Base-by-base conservation (phyloP, 352 stramenopile species). In the Globisporangium megalacanthum region DNA sequence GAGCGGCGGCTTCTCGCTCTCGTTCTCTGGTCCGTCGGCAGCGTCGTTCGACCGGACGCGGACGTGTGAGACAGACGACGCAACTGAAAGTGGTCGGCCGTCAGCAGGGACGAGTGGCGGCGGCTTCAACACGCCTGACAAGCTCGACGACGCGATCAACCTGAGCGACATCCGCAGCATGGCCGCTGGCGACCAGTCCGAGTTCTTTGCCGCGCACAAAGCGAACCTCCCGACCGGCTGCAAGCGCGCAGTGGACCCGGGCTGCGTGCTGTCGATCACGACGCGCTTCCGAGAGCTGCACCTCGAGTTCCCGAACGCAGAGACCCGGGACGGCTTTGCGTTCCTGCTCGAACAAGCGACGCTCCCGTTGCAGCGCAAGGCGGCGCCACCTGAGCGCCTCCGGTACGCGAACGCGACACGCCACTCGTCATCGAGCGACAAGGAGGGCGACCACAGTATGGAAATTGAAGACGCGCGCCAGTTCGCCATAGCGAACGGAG, bases 331-430 rank as follows among this genome's bases (percentile, higher is more conserved):
- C 68, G 79, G 76, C 42, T 89, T 92, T 35, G 65, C 72, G 49
- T 89, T 74, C 61, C 61, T 89, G 63, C 64, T 92, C 0, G 67
- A 89, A 49, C 80, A 91, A 69, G 66, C 75, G 17, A 83, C 76
- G 1, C 54, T 89, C 29, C 80, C 78, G 37, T 65, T 89, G 11
- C 52, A 56, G 17, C 46, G 48, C 36, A 56, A 57, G 5, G 17
- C 54, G 6, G 47, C 33, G 6, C 17, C 51, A 29, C 42, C 44
- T 1, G 39, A 59, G 6, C 51, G 51, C n/a, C 58, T 33, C 22
- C 58, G 59, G 14, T 61, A 65, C 39, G 54, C 61, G 31, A 52
- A 55, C 51, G 44, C 45, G 19, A 64, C 61, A 10, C 48, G 51
- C 10, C 17, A 64, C 48, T 48, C 47, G n/a, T 62, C 56, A 9